These are phyloP conservation scores for Blakeslea trispora DNA, from an alignment of 371 early-diverging fungal species.

Conservation along the genomic window DNA sequence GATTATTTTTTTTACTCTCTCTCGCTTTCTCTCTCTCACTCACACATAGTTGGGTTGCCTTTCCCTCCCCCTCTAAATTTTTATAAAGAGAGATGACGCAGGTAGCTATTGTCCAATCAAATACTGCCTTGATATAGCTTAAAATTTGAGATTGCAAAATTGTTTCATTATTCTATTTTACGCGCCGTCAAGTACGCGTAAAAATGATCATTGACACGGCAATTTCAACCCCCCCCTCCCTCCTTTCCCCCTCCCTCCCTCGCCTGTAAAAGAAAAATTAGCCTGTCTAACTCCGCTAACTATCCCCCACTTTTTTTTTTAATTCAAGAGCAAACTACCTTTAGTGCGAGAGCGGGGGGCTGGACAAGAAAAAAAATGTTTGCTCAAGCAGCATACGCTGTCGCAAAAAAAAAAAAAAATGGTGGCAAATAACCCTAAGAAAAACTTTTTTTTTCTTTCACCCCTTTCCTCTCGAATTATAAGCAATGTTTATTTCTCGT, in stretches of 20 bases:
- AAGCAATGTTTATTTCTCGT: constrained; percentile 41
- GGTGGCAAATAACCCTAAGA: constrained; percentile 11
- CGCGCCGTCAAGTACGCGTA: too few species aligned
- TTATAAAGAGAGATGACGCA: background rate
- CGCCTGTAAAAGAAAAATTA: too few species aligned
- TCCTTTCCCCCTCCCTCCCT: too few species aligned
- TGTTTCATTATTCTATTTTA: too few species aligned
- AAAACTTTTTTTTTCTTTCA: constrained; percentile 17
- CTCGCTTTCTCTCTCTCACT: too few species aligned
- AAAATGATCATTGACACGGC: too few species aligned
- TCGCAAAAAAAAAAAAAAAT: constrained; percentile 8
- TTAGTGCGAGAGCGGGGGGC: background rate
- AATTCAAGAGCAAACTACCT: background rate
- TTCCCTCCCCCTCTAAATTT: background rate
- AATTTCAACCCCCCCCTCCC: too few species aligned
- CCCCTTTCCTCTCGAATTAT: constrained; percentile 29
- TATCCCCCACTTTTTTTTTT: constrained; percentile 15
- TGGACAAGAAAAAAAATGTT: too few species aligned
- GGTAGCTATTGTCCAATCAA: background rate
- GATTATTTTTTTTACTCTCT: constrained; percentile 12
- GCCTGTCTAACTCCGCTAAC: background rate
- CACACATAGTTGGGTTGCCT: background rate
- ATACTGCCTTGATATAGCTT: too few species aligned
- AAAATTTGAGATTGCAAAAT: too few species aligned
- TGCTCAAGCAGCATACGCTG: too few species aligned